Conservation (phyloP, 2,329 filamentous ascomycete species). For the Leptographium radiaticola region DNA sequence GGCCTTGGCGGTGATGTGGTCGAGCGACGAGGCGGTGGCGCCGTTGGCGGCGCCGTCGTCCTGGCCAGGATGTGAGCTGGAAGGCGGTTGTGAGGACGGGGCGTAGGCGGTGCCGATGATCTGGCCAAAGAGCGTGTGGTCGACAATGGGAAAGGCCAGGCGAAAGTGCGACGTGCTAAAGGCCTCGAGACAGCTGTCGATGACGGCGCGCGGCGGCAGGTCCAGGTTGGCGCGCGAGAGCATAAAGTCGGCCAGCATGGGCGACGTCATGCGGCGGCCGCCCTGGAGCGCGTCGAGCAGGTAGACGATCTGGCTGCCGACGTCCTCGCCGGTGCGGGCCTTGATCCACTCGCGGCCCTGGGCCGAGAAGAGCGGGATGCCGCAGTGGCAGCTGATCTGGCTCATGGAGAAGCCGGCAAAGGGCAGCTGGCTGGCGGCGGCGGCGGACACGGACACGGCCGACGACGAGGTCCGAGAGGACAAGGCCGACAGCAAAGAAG, state of each 20-base stretch:
- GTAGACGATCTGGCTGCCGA: conserved; percentile 12
- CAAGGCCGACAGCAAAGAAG: too few species aligned
- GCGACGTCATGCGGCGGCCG: not conserved
- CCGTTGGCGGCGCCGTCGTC: not conserved
- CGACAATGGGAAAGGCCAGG: conserved; percentile 34
- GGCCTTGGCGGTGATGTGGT: conserved; percentile 25
- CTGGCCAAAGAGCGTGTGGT: conserved; percentile 29
- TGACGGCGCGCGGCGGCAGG: conserved; percentile 1
- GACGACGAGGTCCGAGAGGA: not conserved
- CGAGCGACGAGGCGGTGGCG: conserved; percentile 12
- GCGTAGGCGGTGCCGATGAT: conserved; percentile 32
- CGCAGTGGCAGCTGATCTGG: conserved; percentile 30
- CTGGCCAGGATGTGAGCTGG: not conserved
- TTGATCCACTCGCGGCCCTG: conserved; percentile 35
- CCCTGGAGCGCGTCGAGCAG: conserved; percentile 12
- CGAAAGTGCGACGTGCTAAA: conserved; percentile 24
- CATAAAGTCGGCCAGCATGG: not conserved
- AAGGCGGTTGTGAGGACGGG: not conserved
- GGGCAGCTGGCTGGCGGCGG: conserved; percentile 27
- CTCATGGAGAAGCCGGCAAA: conserved; percentile 34
- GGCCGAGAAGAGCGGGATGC: conserved; percentile 34
- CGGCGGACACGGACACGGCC: too few species aligned
- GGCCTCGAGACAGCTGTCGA: conserved; percentile 18
- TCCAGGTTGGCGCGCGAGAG: not conserved
- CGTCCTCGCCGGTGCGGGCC: conserved; percentile 24